Conservation (phyloP, 2,329 filamentous ascomycete genomes). For the Fusarium tricinctum region DNA sequence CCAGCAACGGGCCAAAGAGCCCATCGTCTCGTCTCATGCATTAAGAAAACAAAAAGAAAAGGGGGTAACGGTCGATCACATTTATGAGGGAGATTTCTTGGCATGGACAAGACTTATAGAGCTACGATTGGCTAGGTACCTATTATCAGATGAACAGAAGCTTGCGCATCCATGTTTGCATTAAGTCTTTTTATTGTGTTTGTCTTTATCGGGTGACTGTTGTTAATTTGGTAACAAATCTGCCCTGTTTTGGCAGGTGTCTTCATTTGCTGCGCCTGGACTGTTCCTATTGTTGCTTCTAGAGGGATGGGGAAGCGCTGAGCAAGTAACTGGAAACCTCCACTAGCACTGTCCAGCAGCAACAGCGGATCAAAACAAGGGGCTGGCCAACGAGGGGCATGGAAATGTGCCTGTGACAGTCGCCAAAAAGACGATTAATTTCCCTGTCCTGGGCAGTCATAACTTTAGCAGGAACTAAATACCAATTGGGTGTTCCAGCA, state of each 20-base stretch:
- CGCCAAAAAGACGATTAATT: slow-evolving; percentile 30
- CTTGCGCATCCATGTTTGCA: not conserved
- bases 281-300: slow-evolving; percentile 5
- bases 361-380: slow-evolving; percentile 26
- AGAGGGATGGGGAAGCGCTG: not conserved
- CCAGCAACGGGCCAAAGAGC: slow-evolving; percentile 16
- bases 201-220: not conserved
- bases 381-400: slow-evolving; percentile 21
- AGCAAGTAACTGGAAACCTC: not conserved
- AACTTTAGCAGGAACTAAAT: slow-evolving; percentile 19
- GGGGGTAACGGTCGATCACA: slow-evolving; percentile 35
- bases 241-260: slow-evolving; percentile 38
- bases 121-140: slow-evolving; percentile 6
- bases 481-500: slow-evolving; percentile 17
- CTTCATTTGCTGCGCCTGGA: slow-evolving; percentile 7
- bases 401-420: slow-evolving; percentile 20
- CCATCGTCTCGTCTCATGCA: slow-evolving; percentile 7
- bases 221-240: slow-evolving; percentile 15
- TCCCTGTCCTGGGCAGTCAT: slow-evolving; percentile 27
- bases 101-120: not conserved
- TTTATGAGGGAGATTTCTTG: slow-evolving; percentile 25
- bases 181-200: slow-evolving; percentile 7
- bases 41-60: slow-evolving; percentile 29
- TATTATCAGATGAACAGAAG: not conserved
- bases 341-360: slow-evolving; percentile 21